These are phyloP conservation scores for Glarea lozoyensis DNA, from an alignment of 495 filamentous ascomycete species.

Conservation along the genomic window DNA sequence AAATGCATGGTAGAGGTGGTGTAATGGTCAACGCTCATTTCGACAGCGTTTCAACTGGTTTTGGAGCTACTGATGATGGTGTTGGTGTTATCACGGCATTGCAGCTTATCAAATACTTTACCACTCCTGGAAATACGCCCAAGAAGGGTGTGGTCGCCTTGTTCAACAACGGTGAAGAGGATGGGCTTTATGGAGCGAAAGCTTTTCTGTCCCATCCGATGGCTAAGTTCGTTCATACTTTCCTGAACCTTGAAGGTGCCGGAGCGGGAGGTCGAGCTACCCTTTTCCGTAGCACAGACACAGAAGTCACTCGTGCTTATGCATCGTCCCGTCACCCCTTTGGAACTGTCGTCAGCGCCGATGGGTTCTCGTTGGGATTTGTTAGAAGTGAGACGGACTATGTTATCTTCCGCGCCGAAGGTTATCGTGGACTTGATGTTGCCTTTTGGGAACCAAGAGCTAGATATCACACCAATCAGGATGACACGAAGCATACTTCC, in stretches of 20 bases:
- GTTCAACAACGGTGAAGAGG: slow-evolving; percentile 95
- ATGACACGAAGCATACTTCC: slow-evolving; percentile 72
- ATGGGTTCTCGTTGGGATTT: slow-evolving; percentile 72
- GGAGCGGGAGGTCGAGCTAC: slow-evolving; percentile 86
- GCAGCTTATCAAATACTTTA: slow-evolving; percentile 86
- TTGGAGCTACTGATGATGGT: slow-evolving; percentile 88
- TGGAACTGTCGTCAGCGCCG: slow-evolving; percentile 68
- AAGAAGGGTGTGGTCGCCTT: slow-evolving; percentile 74
- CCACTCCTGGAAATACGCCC: slow-evolving; percentile 62
- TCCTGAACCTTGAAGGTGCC: slow-evolving; percentile 91
- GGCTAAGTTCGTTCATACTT: slow-evolving; percentile 65
- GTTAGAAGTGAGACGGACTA: slow-evolving; percentile 87
- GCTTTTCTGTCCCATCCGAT: slow-evolving; percentile 80
- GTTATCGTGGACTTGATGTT: slow-evolving; percentile 82
- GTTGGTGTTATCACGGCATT: slow-evolving; percentile 79
- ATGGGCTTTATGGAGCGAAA: slow-evolving; percentile 81
- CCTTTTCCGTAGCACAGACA: slow-evolving; percentile 78
- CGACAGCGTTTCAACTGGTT: slow-evolving; percentile 85
- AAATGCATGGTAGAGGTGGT: slow-evolving; percentile 54
- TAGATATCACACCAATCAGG: slow-evolving; percentile 85
- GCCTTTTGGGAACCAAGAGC: slow-evolving; percentile 81
- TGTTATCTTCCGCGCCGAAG: slow-evolving; percentile 71
- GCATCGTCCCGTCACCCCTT: slow-evolving; percentile 63
- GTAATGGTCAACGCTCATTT: slow-evolving; percentile 94
- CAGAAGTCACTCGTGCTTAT: slow-evolving; percentile 77